Evolutionary conservation across 1,284 basidiomycete species (phyloP).

Genomic region (Peniophora sp.): DNA sequence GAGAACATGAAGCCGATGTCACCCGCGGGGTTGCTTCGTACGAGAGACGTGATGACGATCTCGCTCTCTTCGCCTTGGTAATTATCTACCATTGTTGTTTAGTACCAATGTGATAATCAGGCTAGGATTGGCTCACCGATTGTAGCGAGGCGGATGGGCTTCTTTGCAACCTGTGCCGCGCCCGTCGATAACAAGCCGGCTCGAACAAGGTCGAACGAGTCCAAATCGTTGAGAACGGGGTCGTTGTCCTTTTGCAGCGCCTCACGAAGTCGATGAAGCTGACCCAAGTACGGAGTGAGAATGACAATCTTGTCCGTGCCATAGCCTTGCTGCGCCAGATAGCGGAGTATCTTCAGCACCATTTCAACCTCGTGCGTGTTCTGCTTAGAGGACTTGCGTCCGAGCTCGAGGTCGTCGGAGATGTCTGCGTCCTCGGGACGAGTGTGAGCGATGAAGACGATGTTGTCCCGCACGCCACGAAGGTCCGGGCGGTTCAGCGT

Average conservation of each 20-base stretch:
- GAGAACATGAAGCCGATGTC: slow-evolving; percentile 64
- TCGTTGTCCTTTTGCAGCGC: slow-evolving; percentile 41
- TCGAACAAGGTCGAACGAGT: slow-evolving; percentile 45
- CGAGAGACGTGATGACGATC: slow-evolving; percentile 54
- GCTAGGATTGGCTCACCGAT: slow-evolving; percentile 35
- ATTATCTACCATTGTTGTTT: slow-evolving; percentile 32
- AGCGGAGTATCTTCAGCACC: slow-evolving; percentile 56
- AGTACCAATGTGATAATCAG: slow-evolving; percentile 4
- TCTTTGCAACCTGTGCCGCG: slow-evolving; percentile 29
- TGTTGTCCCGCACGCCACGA: slow-evolving; percentile 44
- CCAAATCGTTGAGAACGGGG: slow-evolving; percentile 54
- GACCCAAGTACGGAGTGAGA: slow-evolving; percentile 61
- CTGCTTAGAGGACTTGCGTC: slow-evolving; percentile 52
- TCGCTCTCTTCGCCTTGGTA: slow-evolving; percentile 67
- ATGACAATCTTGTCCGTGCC: slow-evolving; percentile 48
- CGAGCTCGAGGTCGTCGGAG: no score
- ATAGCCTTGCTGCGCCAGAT: slow-evolving; percentile 62
- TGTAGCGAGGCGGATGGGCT: slow-evolving; percentile 45
- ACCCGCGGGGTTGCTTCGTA: slow-evolving; percentile 42
- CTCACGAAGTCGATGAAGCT: slow-evolving; percentile 41
- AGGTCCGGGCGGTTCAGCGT: slow-evolving; percentile 42
- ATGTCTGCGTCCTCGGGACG: slow-evolving; percentile 52
- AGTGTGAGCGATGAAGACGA: slow-evolving; percentile 55
- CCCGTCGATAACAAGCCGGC: slow-evolving; percentile 40
- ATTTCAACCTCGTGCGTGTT: slow-evolving; percentile 52